Conservation (phyloP, 768 basidiomycete species). For the Mycena vitilis region DNA sequence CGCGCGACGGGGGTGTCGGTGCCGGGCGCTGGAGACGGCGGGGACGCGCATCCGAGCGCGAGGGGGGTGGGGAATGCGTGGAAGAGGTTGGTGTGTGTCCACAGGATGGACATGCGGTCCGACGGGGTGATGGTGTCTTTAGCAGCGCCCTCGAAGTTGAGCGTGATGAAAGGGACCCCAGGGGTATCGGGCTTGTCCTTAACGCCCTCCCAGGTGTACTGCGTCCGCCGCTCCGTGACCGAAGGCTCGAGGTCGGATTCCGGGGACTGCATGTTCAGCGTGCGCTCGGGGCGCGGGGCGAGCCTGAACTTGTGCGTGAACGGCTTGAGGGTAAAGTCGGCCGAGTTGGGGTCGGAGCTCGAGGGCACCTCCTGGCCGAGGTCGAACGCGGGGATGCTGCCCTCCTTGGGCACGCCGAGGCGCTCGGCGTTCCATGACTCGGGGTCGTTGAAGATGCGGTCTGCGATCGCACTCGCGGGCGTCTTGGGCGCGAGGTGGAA, state of each 20-base stretch:
- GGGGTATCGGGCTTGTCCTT: neutral
- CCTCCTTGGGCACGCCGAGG: conserved; percentile 1
- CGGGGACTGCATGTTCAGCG: neutral
- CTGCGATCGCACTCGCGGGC: conserved; percentile 23
- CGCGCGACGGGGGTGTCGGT: neutral
- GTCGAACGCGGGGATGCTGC: conserved; percentile 14
- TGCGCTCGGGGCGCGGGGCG: neutral
- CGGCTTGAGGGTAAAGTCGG: conserved; percentile 10
- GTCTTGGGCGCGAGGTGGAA: conserved; percentile 1
- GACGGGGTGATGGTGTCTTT: neutral
- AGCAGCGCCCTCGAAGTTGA: neutral
- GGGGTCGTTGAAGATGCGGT: conserved; percentile 30
- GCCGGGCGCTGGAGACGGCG: conserved; percentile 4
- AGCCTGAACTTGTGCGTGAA: conserved; percentile 16
- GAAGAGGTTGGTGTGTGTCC: conserved; percentile 21
- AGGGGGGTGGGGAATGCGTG: neutral
- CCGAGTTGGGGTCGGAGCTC: conserved; percentile 21
- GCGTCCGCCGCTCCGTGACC: neutral
- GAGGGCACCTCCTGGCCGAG: conserved; percentile 14
- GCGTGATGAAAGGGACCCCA: conserved; percentile 5
- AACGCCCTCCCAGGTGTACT: conserved; percentile 1
- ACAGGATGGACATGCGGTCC: conserved; percentile 18
- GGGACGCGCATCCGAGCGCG: neutral
- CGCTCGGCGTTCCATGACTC: conserved; percentile 13
- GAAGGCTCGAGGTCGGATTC: conserved; percentile 9